Evolutionary conservation across 441 rosid genomes (phyloP), one percentile per base, ranked within the genome.

Genomic region (Metrosideros polymorpha): DNA sequence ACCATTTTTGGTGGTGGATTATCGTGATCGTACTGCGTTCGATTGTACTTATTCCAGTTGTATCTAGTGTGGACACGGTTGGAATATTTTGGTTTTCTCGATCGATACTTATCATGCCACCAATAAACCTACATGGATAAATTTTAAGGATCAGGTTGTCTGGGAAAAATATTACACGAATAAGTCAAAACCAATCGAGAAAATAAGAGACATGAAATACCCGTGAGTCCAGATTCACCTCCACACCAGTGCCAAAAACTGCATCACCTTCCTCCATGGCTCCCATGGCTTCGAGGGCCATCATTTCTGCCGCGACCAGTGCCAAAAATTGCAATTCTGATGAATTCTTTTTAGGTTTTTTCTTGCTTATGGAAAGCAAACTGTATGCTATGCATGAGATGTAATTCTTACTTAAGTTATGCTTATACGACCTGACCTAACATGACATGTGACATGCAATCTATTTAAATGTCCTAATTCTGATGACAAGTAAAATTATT

Each of bases 91-190:
- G 99, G 99, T 84, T 97, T 96, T 91, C 98, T 89, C 17, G 97
- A 98, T 49, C 98, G 91, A 85, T 97, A 96, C 90, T 97, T 97
- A 90, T 97, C 99, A 89, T 94, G 99, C 99, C 99, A 97, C 99
- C 99, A 96, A 82, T 96, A 97, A 14, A 92, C 96, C 98, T 95
- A 47, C 43, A 54, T 49, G 42, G 75, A 85, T 52, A 75, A 75
- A n/a, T n/a, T 39, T 75, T 45, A n/a, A 22, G 25, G 24, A 76
- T n/a, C n/a, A n/a, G n/a, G n/a, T n/a, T n/a, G n/a, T 87, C 24
- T 84, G 19, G 43, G 45, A 63, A 85, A 24, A 83, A 4, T 7
- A 84, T 45, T 9, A 25, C 30, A 35, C 17, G 82, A 19, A 75
- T 24, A 53, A 51, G 59, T 19, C 85, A 76, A 39, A 39, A 51